Base-by-base conservation (phyloP, 768 basidiomycete species). In the Leccinum subgranulosum region DNA sequence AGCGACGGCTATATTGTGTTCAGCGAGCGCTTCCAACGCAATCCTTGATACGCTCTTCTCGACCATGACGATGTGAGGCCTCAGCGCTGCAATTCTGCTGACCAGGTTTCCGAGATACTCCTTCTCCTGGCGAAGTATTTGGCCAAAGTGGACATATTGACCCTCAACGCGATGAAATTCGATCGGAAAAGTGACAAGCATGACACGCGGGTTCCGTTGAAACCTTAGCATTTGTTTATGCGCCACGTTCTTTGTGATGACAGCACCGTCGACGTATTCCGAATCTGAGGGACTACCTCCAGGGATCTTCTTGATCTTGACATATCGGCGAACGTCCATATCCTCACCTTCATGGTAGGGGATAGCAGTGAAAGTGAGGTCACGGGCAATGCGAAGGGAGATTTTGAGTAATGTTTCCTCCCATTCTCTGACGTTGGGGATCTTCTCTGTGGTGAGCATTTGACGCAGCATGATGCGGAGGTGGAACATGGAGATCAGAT, bases 251-350 rank as follows among this genome's bases (percentile, higher is more conserved):
- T 99, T 98, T 17, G 96, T 95, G 66, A 98, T 97, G 56, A 98
- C 94, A 5, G 90, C 92, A 12, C 97, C 97, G 54, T 94, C 90
- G 47, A 99, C 92, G 69, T 94, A 98, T 76, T 99, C 97, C 5
- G 94, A 97, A 71, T 99, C 93, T 27, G 79, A 82, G 19, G 96
- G 94, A 36, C 83, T 78, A 4, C 97, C 97, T 23, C 97, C 97
- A 0, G 97, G 96, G 15, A 98, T 89, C 74, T 96, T 96, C 78
- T 99, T 98, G 74, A 98, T 95, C 76, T 98, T 98, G 49, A 98
- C 94, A 64, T 96, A 97, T 39, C 88, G 84, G 31, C 96, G 81
- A 23, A 97, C 88, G 71, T 98, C 97, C 86, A 98, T 94, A 61
- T 92, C 90, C 64, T 94, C 91, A 2, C 93, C 93, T 68, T 92